Evolutionary conservation across 805 yeast species (phyloP), one percentile per base, ranked within the genome.

Genomic region (Debaryomyces maramus): DNA sequence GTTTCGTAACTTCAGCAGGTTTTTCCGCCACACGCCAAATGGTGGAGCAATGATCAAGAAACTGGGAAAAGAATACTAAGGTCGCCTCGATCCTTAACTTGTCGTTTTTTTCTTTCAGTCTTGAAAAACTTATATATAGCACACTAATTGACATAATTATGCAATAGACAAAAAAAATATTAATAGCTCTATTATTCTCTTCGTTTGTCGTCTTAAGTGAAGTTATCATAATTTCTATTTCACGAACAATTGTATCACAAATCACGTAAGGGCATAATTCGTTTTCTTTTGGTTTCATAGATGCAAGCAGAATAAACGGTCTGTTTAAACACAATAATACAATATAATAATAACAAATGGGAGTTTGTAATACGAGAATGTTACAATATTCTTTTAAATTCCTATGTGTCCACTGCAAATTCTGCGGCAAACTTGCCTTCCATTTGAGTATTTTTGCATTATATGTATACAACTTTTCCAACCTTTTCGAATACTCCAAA

Each of bases 201-300:
- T 4, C 10, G 20, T 24, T 40, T 16, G 13, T 5, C 5, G 28
- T 24, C 11, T 24, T 15, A 10, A 43, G 24, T 4, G 39, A 36
- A 13, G 24, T 33, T 6, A 43, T 37, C 14, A 40, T 39, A 14
- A 43, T 40, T 16, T 40, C 44, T 21, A 43, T 16, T 23, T 43
- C 44, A 24, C 40, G 39, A n/a, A 43, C 38, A 11, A 40, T 44
- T 31, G 40, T 41, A 21, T 43, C 41, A 43, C 47, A 43, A 8
- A 40, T 40, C 24, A 27, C 17, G 4, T 40, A 26, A 15, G 47
- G 41, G 4, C 15, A 15, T 17, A 33, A 28, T 15, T 27, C 39
- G n/a, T 30, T 15, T 6, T 40, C 40, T 15, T 24, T 15, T 10
- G 11, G 15, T 2, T 33, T 22, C 14, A 17, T 28, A 14, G 44